phyloP scores from a whole-genome alignment of 2,329 filamentous ascomycete genomes.

The Trichoderma koningiopsis region DNA sequence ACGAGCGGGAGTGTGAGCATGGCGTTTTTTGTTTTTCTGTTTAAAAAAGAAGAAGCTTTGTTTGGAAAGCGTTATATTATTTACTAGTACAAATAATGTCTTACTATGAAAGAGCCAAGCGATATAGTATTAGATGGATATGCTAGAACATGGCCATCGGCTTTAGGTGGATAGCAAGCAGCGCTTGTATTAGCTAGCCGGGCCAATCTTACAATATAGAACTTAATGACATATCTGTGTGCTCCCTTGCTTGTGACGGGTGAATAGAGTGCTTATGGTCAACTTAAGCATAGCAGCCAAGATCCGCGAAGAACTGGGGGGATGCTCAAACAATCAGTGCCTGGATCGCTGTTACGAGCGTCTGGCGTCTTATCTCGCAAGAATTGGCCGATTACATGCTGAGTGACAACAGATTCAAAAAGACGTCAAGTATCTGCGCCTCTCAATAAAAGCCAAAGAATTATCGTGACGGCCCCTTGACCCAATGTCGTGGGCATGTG shows the following conservation, averaged over 20 bases:
- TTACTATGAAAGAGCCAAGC: neutral
- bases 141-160: neutral
- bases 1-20: conserved; percentile 1
- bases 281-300: neutral
- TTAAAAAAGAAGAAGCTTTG: neutral
- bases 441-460: too few relatives aligned
- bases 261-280: conserved; percentile 5
- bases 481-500: neutral
- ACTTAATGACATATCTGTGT: neutral
- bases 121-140: conserved; percentile 3
- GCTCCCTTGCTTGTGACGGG: neutral
- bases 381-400: too few relatives aligned
- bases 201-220: neutral
- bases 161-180: neutral
- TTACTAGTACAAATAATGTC: conserved; percentile 14
- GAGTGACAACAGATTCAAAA: too few relatives aligned
- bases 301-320: too few relatives aligned
- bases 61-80: conserved; percentile 7
- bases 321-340: too few relatives aligned
- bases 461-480: too few relatives aligned
- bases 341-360: too few relatives aligned
- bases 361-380: too few relatives aligned
- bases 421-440: too few relatives aligned
- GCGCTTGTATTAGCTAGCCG: neutral
- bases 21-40: conserved; percentile 13